phyloP scores from a whole-genome alignment of 139 green algal genomes.

The Spirogloea muscicola region DNA sequence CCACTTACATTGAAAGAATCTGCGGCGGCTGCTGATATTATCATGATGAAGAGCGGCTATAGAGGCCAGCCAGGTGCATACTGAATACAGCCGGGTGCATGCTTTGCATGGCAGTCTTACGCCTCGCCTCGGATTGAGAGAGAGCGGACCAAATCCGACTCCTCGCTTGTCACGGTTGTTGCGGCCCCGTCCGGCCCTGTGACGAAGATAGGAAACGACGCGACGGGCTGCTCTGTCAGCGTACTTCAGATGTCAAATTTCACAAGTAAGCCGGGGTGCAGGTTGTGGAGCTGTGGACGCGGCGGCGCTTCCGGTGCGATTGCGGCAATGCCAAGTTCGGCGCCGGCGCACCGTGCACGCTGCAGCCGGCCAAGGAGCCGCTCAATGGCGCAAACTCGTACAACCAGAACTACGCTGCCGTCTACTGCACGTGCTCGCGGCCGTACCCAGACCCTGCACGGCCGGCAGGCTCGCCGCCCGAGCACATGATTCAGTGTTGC shows the following conservation, averaged over 20 bases:
- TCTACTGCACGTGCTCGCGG: constrained; percentile 39
- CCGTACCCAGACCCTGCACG: constrained; percentile 41
- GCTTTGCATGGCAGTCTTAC: not conserved
- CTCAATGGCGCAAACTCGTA: constrained; percentile 39
- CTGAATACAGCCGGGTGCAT: not conserved
- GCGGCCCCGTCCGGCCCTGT: not conserved
- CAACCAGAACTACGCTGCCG: constrained; percentile 44
- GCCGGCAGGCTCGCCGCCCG: not conserved
- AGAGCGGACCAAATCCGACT: constrained; percentile 3
- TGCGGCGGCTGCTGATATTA: not conserved
- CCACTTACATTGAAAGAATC: not conserved
- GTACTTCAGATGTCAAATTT: constrained; percentile 24
- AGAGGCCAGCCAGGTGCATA: not conserved
- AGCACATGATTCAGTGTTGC: constrained; percentile 44
- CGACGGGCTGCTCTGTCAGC: not conserved
- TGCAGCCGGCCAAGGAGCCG: constrained; percentile 28
- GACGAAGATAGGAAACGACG: not conserved
- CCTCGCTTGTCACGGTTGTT: not conserved
- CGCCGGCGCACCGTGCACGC: constrained; percentile 5
- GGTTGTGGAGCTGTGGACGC: constrained; percentile 46
- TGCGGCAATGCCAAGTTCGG: constrained; percentile 48
- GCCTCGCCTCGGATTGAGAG: not conserved
- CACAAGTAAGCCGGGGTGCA: not conserved
- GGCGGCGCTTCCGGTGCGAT: constrained; percentile 42
- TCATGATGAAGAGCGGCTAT: not conserved